Evolutionary conservation across 306 rosid species (phyloP), one percentile per base, ranked within the genome.

Genomic region (Pyrus pyrifolia): DNA sequence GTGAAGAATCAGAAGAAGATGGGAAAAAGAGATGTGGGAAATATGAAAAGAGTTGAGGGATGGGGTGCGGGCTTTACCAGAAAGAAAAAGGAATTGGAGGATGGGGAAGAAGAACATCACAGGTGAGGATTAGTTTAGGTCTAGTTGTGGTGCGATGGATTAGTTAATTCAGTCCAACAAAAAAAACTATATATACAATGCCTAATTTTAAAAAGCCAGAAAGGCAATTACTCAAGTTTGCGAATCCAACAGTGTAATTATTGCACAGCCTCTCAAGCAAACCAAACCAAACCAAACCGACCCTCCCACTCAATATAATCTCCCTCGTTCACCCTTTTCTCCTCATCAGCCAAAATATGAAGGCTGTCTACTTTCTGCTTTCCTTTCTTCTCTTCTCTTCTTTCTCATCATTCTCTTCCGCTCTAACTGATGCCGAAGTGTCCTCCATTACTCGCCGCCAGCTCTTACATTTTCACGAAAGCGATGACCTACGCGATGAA

Each of bases 361-460:
- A 65, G 76, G 80, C 78, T 35, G 78, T 70, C 70, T 81, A 57
- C 76, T 69, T 52, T 42, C 22, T 70, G 58, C 40, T 68, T 58
- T 44, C 76, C 45, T 6, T 74, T 38, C 33, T 60, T 18, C 11
- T 22, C 67, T 22, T 58, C 40, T 44, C 57, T 29, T 68, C 29
- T 38, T 38, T 29, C 68, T 52, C 51, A 17, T 72, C 30, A 2
- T 59, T 57, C 22, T 76, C 78, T 52, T 21, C 18, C 1, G 84
- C 84, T 22, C 67, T 76, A 8, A 71, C 81, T 7, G 78, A 81
- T 31, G 81, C 69, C 2, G 84, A 81, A 63, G 84, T 44, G 8
- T 76, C 84, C 35, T 59, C 58, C 61, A 59, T 76, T 23, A 42
- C 30, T 19, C 84, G 14, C 19, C 80, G 80, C 42, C 84, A 75